A percentile compares a stretch with the other conserved stretches of the same genome.
Conservation (phyloP, 1,139 yeast species). For the Geotrichum siamense region DNA sequence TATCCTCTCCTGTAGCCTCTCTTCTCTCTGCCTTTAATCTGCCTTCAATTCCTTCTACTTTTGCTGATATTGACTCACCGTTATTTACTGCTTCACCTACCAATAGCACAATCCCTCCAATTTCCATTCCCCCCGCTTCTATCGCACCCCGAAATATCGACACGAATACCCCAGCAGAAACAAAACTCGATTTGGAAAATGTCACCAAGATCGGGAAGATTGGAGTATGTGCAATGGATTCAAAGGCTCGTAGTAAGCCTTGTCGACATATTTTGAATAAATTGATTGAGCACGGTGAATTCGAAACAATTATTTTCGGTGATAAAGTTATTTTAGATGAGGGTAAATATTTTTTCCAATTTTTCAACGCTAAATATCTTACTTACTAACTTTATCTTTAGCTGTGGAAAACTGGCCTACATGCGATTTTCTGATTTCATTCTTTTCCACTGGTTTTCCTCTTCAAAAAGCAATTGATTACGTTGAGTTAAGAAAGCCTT, state of each 20-base stretch:
- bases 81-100: not conserved
- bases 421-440: conserved; percentile 88
- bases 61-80: too few relatives aligned
- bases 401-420: conserved; percentile 94
- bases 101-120: conserved; percentile 5
- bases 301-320: conserved; percentile 94
- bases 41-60: conserved; percentile 5
- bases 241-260: conserved; percentile 92
- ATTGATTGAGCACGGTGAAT: conserved; percentile 86
- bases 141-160: too few relatives aligned
- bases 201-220: conserved; percentile 80
- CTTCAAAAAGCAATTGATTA: conserved; percentile 90
- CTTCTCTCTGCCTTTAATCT: not conserved
- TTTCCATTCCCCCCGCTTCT: conserved; percentile 14
- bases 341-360: conserved; percentile 22
- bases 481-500: conserved; percentile 85
- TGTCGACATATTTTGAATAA: conserved; percentile 86
- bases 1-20: not conserved
- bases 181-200: conserved; percentile 1
- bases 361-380: not conserved
- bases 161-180: too few relatives aligned
- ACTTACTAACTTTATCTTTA: not conserved
- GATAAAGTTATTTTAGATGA: conserved; percentile 96
- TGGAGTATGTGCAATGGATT: conserved; percentile 99
- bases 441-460: conserved; percentile 95